Conservation (phyloP, 495 filamentous ascomycete genomes). For the Symbiotaphrina buchneri region DNA sequence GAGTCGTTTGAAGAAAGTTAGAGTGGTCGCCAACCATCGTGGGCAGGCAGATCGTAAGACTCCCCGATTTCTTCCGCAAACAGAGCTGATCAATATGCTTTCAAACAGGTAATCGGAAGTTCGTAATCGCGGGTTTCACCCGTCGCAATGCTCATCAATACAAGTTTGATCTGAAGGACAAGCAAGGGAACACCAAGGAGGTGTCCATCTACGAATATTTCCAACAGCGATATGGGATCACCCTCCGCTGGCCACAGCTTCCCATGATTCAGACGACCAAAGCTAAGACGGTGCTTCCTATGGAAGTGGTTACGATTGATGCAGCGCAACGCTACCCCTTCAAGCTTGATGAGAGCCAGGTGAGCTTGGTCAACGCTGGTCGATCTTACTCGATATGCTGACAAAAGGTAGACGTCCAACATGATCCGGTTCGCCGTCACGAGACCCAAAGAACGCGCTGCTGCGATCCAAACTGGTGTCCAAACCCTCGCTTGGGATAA, state of each 20-base stretch:
- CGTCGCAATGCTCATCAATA: slow-evolving; percentile 27
- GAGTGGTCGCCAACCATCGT: slow-evolving; percentile 39
- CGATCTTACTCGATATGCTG: not conserved
- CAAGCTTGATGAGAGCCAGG: slow-evolving; percentile 46
- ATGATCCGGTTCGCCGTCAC: slow-evolving; percentile 80
- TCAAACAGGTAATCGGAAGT: slow-evolving; percentile 22
- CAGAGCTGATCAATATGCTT: slow-evolving; percentile 7
- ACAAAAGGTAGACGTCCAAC: slow-evolving; percentile 24
- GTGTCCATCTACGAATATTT: slow-evolving; percentile 42
- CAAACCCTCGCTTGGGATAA: slow-evolving; percentile 37
- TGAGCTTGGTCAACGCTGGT: slow-evolving; percentile 1
- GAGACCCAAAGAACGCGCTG: slow-evolving; percentile 36
- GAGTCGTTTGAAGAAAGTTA: slow-evolving; percentile 35
- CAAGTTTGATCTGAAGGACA: slow-evolving; percentile 32
- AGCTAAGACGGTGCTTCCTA: slow-evolving; percentile 42
- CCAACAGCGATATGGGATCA: slow-evolving; percentile 32
- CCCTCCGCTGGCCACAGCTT: slow-evolving; percentile 26
- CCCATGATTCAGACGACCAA: slow-evolving; percentile 53
- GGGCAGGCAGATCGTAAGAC: slow-evolving; percentile 15
- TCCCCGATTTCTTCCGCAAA: not conserved
- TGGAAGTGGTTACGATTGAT: slow-evolving; percentile 45
- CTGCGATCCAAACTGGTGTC: slow-evolving; percentile 40
- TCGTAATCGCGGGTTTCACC: slow-evolving; percentile 38
- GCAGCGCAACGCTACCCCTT: slow-evolving; percentile 52
- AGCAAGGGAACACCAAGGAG: slow-evolving; percentile 19